Evolutionary conservation across 345 rosid species (phyloP), one percentile per base, ranked within the genome.

Genomic region (Corchorus olitorius): DNA sequence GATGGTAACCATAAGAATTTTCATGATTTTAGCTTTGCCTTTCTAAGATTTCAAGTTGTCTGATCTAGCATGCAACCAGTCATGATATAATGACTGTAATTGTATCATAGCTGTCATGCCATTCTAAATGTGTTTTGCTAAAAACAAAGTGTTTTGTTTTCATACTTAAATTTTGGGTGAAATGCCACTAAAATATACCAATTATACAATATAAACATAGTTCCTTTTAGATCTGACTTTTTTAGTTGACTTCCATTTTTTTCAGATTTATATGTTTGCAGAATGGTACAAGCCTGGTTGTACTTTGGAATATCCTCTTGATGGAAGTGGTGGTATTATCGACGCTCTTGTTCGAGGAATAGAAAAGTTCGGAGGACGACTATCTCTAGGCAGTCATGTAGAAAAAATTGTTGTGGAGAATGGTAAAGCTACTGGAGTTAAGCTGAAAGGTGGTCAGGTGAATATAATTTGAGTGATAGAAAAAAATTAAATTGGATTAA

Each of bases 271-370:
- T 89, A 94, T 94, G 98, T 93, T 94, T 84, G 93, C 97, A 2
- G 98, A 93, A 83, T 94, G 97, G 98, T 94, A 94, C 80, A 93
- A 94, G 81, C 95, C 97, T 54, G 97, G 97, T 55, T 92, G 95
- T 85, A 75, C 86, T 50, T 73, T 94, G 61, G 98, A 94, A 58
- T 94, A 92, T 77, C 98, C 98, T 72, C 80, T 91, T 71, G 87
- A 90, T 79, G 98, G 98, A 27, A 93, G 83, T 34, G 98, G 97
- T 37, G 97, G 93, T 49, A 69, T 94, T 43, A 88, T 94, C 49
- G 91, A 86, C 53, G 97, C 97, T 52, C 97, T 94, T 79, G 92
- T 94, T 75, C 88, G 88, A 68, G 97, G 97, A 75, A 79, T 94
- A 80, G 85, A 88, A 71, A 94, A 94, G 86, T 94, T 91, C 65